Conservation (phyloP, 345 rosid genomes). For the Eucalyptus caleyi region DNA sequence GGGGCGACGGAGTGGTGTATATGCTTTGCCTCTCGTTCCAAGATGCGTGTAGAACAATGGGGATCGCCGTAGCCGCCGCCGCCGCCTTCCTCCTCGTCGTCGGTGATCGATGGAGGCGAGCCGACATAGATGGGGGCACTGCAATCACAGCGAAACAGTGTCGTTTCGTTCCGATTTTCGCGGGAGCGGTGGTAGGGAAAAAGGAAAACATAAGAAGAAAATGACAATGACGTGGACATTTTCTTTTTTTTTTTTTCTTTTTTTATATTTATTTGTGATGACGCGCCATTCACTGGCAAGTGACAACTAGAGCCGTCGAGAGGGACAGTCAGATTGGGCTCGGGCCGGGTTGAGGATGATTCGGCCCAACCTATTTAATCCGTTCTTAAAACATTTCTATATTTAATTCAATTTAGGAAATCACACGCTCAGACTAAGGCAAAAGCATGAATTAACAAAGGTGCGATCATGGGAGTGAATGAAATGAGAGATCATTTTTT, state of each 20-base stretch:
- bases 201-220: background rate
- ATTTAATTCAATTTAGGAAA: too few species aligned
- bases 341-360: background rate
- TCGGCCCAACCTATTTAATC: too few species aligned
- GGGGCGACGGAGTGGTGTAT: background rate
- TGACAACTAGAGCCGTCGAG: background rate
- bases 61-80: background rate
- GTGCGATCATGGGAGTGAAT: too few species aligned
- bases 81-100: background rate
- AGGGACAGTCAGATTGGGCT: background rate
- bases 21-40: background rate
- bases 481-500: too few species aligned
- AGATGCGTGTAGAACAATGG: background rate
- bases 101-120: background rate
- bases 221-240: background rate
- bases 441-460: too few species aligned
- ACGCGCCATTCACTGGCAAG: background rate
- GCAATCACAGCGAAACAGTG: background rate
- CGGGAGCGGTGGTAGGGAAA: background rate
- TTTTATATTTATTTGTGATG: background rate
- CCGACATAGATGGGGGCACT: background rate
- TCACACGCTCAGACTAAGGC: rapidly evolving
- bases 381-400: too few species aligned
- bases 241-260: rapidly evolving
- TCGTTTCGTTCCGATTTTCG: background rate